Evolutionary conservation across 2,329 filamentous ascomycete species (phyloP).

Genomic region (Furcasterigmium sp.): DNA sequence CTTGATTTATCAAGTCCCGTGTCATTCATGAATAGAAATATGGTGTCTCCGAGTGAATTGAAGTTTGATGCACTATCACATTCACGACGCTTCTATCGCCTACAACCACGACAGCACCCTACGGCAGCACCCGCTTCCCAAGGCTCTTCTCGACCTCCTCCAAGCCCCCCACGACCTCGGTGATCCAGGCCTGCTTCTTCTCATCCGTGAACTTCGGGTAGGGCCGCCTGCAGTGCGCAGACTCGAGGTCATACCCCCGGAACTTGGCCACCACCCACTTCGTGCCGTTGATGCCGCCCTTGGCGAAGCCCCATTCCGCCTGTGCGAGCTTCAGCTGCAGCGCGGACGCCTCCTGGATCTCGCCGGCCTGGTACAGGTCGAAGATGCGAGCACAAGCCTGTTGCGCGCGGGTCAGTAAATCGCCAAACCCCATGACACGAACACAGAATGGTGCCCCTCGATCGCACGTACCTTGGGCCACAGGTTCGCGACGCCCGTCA

Average conservation of each 20-base stretch:
- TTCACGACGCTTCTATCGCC: too few species aligned
- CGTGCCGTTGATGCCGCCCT: conserved; percentile 54
- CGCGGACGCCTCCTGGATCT: conserved; percentile 38
- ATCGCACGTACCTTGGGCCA: conserved; percentile 37
- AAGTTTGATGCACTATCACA: too few species aligned
- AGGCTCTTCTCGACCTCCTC: conserved; percentile 11
- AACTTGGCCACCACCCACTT: conserved; percentile 53
- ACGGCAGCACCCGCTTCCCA: neutral
- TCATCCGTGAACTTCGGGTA: conserved; percentile 41
- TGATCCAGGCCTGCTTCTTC: conserved; percentile 26
- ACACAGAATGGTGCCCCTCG: too few species aligned
- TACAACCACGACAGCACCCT: too few species aligned
- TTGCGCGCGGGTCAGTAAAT: too few species aligned
- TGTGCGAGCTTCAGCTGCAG: conserved; percentile 45
- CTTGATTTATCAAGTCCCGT: too few species aligned
- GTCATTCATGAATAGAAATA: too few species aligned
- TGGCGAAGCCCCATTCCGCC: conserved; percentile 51
- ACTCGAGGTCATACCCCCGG: conserved; percentile 44
- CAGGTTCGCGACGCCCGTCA: conserved; percentile 59
- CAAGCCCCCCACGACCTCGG: conserved; percentile 10
- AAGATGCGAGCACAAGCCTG: conserved; percentile 38
- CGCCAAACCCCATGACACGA: too few species aligned
- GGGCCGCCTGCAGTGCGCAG: conserved; percentile 46
- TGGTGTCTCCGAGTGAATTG: too few species aligned
- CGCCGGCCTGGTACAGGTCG: conserved; percentile 40